A percentile compares a stretch with the other conserved stretches of the same genome.
Conservation (phyloP, 2,329 filamentous ascomycete species). For the Alternaria arborescens region DNA sequence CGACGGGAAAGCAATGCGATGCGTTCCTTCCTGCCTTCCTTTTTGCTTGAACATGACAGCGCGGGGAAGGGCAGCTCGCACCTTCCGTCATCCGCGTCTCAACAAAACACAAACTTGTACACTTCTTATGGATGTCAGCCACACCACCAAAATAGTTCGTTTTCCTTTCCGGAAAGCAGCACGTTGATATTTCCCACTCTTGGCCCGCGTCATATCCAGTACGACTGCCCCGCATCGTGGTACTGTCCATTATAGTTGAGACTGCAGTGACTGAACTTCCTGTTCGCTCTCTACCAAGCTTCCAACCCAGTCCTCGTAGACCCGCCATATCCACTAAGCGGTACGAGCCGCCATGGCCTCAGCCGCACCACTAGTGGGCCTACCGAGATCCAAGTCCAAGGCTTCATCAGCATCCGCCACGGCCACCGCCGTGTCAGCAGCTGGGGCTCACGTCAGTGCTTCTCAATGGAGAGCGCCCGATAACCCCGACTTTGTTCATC, state of each 20-base stretch:
- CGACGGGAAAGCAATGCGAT: not conserved
- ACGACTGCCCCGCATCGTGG: constrained; percentile 3
- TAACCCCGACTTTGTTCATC: constrained; percentile 36
- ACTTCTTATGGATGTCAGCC: not conserved
- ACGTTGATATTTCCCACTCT: not conserved
- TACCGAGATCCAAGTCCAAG: constrained; percentile 43
- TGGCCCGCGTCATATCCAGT: constrained; percentile 7
- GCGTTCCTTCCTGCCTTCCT: constrained; percentile 2
- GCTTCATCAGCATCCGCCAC: constrained; percentile 16
- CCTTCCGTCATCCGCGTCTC: constrained; percentile 20
- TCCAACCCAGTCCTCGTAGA: constrained; percentile 10
- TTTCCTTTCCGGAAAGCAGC: not conserved
- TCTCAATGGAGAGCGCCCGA: constrained; percentile 13
- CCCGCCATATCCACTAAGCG: constrained; percentile 13
- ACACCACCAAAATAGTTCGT: not conserved
- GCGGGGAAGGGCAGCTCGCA: constrained; percentile 10
- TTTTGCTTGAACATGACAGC: not conserved
- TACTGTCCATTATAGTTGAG: constrained; percentile 1
- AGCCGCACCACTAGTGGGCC: constrained; percentile 38
- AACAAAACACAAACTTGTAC: constrained; percentile 14
- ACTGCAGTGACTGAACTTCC: not conserved
- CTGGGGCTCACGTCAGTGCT: constrained; percentile 10
- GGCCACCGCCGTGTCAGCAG: constrained; percentile 16
- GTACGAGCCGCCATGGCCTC: constrained; percentile 36
- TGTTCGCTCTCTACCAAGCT: constrained; percentile 1